Evolutionary conservation across 2,329 filamentous ascomycete genomes (phyloP).

Genomic region (Neocatenulostroma microsporum): DNA sequence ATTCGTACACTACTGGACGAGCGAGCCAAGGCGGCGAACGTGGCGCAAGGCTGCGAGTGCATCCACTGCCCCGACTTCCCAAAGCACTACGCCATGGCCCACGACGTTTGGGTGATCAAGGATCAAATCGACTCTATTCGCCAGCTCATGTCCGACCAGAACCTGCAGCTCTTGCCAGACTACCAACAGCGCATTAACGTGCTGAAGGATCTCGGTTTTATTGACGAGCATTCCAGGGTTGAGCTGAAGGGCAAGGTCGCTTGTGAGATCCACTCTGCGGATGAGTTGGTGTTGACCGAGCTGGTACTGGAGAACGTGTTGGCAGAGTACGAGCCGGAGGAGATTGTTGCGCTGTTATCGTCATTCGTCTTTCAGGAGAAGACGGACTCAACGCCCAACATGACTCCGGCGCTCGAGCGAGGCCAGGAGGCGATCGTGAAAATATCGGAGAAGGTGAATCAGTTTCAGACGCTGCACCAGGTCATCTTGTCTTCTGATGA

Average conservation of each 20-base stretch:
- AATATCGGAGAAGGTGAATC: conserved; percentile 88
- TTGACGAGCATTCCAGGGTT: conserved; percentile 78
- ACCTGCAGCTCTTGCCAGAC: conserved; percentile 88
- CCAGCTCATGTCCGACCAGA: conserved; percentile 88
- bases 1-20: conserved; percentile 72
- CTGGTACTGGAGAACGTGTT: conserved; percentile 94
- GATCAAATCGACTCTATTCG: conserved; percentile 85
- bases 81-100: conserved; percentile 92
- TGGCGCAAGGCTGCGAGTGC: conserved; percentile 56
- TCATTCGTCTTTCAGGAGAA: conserved; percentile 98
- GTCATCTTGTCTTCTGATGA: conserved; percentile 87
- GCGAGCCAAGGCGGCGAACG: conserved; percentile 55
- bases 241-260: conserved; percentile 97
- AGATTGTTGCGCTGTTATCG: conserved; percentile 89
- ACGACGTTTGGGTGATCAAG: conserved; percentile 93
- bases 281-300: conserved; percentile 92
- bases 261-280: conserved; percentile 94
- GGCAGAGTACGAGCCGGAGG: conserved; percentile 88
- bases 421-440: conserved; percentile 79
- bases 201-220: conserved; percentile 82
- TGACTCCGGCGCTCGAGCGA: conserved; percentile 73
- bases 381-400: conserved; percentile 68
- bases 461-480: conserved; percentile 80
- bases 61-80: conserved; percentile 68
- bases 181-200: conserved; percentile 94